Evolutionary conservation across 2,329 filamentous ascomycete species (phyloP), one percentile per base, ranked within the genome.

Genomic region (Xenoacremonium recifei): DNA sequence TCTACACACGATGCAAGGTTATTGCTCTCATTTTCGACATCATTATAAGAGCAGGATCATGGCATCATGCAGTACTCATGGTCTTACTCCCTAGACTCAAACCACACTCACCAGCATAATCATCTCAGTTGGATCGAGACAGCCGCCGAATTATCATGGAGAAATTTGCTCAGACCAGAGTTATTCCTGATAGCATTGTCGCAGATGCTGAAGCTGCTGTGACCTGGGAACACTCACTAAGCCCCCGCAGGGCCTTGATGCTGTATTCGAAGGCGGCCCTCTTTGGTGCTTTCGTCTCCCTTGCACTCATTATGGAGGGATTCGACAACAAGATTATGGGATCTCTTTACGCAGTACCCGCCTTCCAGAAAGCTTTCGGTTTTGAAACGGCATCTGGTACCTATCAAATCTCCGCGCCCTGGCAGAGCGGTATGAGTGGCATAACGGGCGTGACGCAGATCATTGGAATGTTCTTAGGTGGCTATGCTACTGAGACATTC

Each of bases 271-370:
- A 23, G 11, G 37, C 21, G 20, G 37, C 40, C 25, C 19, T 18
- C 4, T 44, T 25, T 17, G 23, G 20, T 19, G 41, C 31, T 17
- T 21, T 36, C 17, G 31, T 40, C 4, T 39, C 41, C 12, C 30
- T 36, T 15, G 37, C 37, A 12, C 41, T 40, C n/a, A 25, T 40
- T 19, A 44, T 44, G 41, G 41, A 40, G 31, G 37, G 41, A 4
- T 44, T 39, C 37, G 41, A 44, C 23, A 39, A 32, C 36, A 40
- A 44, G 23, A 35, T 44, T 23, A 9, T 44, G 9, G 41, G 41
- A 11, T 40, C 37, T 6, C 37, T 44, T 6, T 39, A 39, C 20
- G 36, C 41, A 13, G 21, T 35, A 12, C 36, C 37, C 12, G 41
- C 41, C 25, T 44, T 44, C 18, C 31, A 44, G 11, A 25, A 35